A percentile compares a stretch with the other conserved stretches of the same genome.
These are phyloP conservation scores for Mortierella sp. DNA, from an alignment of 371 early-diverging fungal species.

Conservation along the genomic window DNA sequence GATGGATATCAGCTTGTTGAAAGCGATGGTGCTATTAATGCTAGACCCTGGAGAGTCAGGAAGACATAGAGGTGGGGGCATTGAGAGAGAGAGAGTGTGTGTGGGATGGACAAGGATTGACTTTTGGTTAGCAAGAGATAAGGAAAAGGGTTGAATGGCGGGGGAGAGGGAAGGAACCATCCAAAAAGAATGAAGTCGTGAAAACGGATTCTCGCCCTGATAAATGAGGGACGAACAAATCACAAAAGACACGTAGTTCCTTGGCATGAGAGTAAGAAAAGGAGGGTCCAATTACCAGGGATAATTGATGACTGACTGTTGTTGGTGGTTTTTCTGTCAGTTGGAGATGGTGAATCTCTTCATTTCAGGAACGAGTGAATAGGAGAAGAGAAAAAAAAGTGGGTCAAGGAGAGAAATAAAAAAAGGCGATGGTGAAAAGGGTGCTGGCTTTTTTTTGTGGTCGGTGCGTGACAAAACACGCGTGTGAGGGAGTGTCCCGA, in stretches of 20 bases:
- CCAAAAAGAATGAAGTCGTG: no score
- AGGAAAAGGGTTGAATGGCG: background rate
- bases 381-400: background rate
- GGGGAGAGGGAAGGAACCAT: background rate
- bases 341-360: conserved; percentile 2
- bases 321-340: background rate
- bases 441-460: no score
- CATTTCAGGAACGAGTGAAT: conserved; percentile 3
- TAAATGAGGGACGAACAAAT: background rate
- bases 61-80: background rate
- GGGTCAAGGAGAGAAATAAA: background rate
- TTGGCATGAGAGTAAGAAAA: background rate
- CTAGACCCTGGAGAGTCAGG: background rate
- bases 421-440: background rate
- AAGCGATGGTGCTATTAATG: background rate
- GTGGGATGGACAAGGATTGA: background rate
- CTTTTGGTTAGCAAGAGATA: background rate
- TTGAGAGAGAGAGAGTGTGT: background rate
- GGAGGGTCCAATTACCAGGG: background rate
- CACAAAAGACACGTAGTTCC: background rate
- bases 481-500: background rate
- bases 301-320: background rate
- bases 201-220: background rate
- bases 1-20: background rate
- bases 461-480: conserved; percentile 11